These are phyloP conservation scores for Trichaptum fuscoviolaceum DNA, from an alignment of 768 basidiomycete species.

Conservation along the genomic window DNA sequence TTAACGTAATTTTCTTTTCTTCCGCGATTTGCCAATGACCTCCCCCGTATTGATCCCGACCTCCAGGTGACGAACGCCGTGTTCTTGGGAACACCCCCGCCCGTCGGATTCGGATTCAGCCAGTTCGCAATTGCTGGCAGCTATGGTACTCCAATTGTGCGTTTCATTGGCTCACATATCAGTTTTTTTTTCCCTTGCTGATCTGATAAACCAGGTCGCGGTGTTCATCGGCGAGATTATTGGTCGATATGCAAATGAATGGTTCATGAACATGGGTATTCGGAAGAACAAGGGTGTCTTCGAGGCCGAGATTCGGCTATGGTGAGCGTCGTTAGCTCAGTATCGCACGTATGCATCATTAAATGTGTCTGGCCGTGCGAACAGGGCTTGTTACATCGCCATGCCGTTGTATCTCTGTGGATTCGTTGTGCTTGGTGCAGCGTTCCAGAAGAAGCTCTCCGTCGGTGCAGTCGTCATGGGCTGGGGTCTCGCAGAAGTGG, in stretches of 20 bases:
- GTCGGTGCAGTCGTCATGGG: conserved; percentile 57
- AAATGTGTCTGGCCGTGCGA: background rate
- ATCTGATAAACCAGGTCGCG: conserved; percentile 32
- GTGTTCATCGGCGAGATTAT: conserved; percentile 47
- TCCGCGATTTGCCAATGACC: background rate
- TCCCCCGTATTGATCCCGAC: background rate
- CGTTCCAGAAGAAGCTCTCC: conserved; percentile 47
- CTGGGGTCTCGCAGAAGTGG: conserved; percentile 58
- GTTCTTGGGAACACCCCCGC: conserved; percentile 52
- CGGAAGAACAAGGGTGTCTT: conserved; percentile 51
- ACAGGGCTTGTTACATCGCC: conserved; percentile 57
- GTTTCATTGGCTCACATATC: conserved; percentile 6
- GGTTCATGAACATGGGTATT: conserved; percentile 41
- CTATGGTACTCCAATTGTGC: conserved; percentile 53
- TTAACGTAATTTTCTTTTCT: conserved; percentile 36
- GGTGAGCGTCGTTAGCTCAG: conserved; percentile 29
- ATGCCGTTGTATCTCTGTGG: conserved; percentile 57
- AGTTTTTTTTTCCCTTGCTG: background rate
- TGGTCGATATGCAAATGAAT: conserved; percentile 51
- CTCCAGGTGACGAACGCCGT: conserved; percentile 58
- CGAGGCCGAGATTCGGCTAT: conserved; percentile 55
- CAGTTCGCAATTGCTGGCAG: conserved; percentile 45
- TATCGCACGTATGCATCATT: background rate
- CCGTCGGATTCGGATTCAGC: conserved; percentile 45
- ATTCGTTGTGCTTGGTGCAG: conserved; percentile 52